Percentiles rank a stretch among this genome's conserved stretches.
phyloP scores from a whole-genome alignment of 2,329 filamentous ascomycete species.

The Penicillium oxalicum region DNA sequence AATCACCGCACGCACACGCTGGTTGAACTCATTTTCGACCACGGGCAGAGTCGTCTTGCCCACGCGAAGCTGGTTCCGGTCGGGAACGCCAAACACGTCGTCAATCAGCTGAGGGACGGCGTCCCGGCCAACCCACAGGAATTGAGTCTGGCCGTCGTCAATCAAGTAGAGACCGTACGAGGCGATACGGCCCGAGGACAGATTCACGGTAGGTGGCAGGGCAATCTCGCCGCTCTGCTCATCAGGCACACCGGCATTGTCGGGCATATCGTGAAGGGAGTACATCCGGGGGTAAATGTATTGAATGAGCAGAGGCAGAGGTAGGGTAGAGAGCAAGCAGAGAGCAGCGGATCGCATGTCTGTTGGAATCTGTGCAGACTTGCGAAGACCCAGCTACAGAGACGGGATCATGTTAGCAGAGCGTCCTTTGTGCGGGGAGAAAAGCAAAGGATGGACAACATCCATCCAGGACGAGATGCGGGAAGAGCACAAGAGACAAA shows the following conservation, averaged over 20 bases:
- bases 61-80: slow-evolving; percentile 77
- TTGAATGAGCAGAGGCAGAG: slow-evolving; percentile 81
- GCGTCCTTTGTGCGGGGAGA: not conserved
- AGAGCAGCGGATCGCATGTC: slow-evolving; percentile 91
- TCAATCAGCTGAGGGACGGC: slow-evolving; percentile 80
- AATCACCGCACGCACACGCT: slow-evolving; percentile 81
- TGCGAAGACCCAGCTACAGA: slow-evolving; percentile 65
- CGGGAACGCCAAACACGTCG: slow-evolving; percentile 85
- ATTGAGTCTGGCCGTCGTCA: slow-evolving; percentile 95
- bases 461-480: not conserved
- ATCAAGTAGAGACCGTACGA: slow-evolving; percentile 92
- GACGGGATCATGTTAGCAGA: slow-evolving; percentile 18
- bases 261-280: slow-evolving; percentile 92
- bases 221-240: slow-evolving; percentile 81
- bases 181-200: slow-evolving; percentile 81
- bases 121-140: slow-evolving; percentile 92
- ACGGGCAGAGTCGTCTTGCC: slow-evolving; percentile 85
- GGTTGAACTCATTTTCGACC: slow-evolving; percentile 93
- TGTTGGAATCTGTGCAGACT: slow-evolving; percentile 87
- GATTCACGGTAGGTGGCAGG: slow-evolving; percentile 75
- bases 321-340: slow-evolving; percentile 88
- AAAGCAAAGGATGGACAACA: not conserved
- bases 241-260: slow-evolving; percentile 80
- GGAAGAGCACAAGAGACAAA: not conserved
- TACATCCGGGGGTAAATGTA: slow-evolving; percentile 86